phyloP scores from a whole-genome alignment of 768 basidiomycete species.

The Mrakia blollopis region DNA sequence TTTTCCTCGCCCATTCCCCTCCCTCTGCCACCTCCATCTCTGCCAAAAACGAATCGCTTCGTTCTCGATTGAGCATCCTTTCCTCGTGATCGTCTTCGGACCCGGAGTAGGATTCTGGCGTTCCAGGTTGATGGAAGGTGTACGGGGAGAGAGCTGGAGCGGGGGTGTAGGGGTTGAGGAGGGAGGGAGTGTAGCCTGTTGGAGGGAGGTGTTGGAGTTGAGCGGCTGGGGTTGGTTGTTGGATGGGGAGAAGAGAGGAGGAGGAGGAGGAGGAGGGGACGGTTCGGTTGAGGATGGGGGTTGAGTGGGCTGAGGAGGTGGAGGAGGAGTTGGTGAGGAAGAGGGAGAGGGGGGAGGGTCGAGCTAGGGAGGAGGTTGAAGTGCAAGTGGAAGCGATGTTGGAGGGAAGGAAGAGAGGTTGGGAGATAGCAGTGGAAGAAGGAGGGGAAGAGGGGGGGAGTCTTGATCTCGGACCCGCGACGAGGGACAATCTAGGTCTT shows the following conservation, averaged over 20 bases:
- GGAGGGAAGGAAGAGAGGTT: background rate
- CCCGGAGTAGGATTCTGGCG: slow-evolving; percentile 31
- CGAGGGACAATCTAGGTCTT: background rate
- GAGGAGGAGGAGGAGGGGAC: background rate
- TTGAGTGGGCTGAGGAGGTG: background rate
- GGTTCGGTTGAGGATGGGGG: background rate
- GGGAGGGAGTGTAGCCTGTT: background rate
- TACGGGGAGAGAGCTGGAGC: slow-evolving; percentile 26
- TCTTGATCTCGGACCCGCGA: background rate
- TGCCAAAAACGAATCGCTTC: background rate
- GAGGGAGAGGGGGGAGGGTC: slow-evolving; percentile 6
- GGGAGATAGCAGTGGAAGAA: background rate
- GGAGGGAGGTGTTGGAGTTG: background rate
- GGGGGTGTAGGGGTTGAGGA: slow-evolving; percentile 1
- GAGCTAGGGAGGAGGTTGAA: background rate
- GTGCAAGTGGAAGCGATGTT: background rate
- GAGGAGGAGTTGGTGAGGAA: background rate
- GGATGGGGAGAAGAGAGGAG: background rate
- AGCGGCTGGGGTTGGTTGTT: background rate
- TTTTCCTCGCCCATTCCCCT: slow-evolving; percentile 14
- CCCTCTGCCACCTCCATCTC: background rate
- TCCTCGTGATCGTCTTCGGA: slow-evolving; percentile 20
- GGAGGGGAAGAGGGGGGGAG: background rate
- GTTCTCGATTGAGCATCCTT: background rate
- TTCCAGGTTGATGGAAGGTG: slow-evolving; percentile 21